Evolutionary conservation across 78 protist genomes (phyloP), one percentile per base, ranked within the genome.

Genomic region (Isochrysis galbana): DNA sequence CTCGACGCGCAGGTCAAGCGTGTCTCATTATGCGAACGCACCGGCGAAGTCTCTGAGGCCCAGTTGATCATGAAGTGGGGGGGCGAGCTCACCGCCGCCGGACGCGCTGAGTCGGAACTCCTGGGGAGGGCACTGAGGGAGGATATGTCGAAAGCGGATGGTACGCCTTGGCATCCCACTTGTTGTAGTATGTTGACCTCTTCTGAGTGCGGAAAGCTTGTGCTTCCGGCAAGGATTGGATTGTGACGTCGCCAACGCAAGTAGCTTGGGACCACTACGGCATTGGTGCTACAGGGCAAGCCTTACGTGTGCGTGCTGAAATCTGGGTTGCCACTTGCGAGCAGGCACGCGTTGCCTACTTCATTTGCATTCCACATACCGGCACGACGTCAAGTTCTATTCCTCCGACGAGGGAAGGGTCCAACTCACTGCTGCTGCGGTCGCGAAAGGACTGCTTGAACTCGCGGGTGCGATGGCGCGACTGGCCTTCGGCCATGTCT

Each of bases 301-400:
- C n/a, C n/a, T n/a, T n/a, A n/a, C n/a, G n/a, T n/a, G n/a, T n/a
- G n/a, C n/a, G n/a, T n/a, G n/a, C n/a, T n/a, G n/a, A n/a, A n/a
- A n/a, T n/a, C n/a, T n/a, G n/a, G n/a, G n/a, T n/a, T n/a, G n/a
- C n/a, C n/a, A n/a, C n/a, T n/a, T n/a, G n/a, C n/a, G n/a, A n/a
- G n/a, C n/a, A n/a, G n/a, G n/a, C 74, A 2, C 32, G 38, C 38
- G 14, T n/a, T 29, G 29, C 74, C 32, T 70, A 3, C 80, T 93
- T 34, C 94, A 93, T 34, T 87, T 95, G 90, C 96, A 95, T 93
- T 42, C 72, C 80, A 48, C 95, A 19, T 93, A 72, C 87, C 91
- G 94, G 26, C 96, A 95, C 86, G 96, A 95, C 90, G 51, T 95
- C 80, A 95, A 95, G 92, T 39, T 95, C 46, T 95, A 93, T 93